Base-by-base conservation (phyloP, 1,284 basidiomycete species). In the Prillingera fragicola region DNA sequence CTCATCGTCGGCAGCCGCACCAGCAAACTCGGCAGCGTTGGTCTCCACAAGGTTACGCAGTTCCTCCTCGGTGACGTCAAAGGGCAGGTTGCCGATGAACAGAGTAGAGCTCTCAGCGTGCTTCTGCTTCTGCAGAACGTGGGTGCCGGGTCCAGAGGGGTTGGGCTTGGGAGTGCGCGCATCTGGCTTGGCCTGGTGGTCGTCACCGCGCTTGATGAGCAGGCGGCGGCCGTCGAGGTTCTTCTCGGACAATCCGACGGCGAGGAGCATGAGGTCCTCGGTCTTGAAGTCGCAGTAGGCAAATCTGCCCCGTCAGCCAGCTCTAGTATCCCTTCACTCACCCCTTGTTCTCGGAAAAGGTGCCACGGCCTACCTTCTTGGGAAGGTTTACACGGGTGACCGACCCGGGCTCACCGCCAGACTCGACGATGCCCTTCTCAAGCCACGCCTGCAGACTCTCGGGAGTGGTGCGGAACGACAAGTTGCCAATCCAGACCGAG, bases 231-330 rank as follows among this genome's bases (percentile, higher is more conserved):
- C 92, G 32, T 91, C 80, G 7, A 97, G 75, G 33, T 80, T 80
- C 25, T 80, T 77, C 66, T 98, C 94, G 8, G 86, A 87, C 33
- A 87, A 74, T 0, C 81, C 76, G 46, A 97, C 82, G 17, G 88
- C 91, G 27, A 79, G 73, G 1, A 70, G 67, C 60, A 92, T 86
- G 15, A 80, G 81, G 24, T 87, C 86, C 1, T 78, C 74, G 2
- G 82, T 83, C 2, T 82, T 79, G 66, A 98, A 91, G 73, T 98
- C 94, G 49, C 96, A 83, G 72, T 97, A 97, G 21, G 92, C 94
- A 67, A 91, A 98, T 27, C 92, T 96, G 58, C 9, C 3, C 27
- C 9, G 3, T 4, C 3, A 24, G 25, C 26, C 25, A 14, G n/a
- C n/a, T n/a, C n/a, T n/a, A n/a, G n/a, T 19, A 19, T 13, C 5